Percentiles rank a stretch among this genome's conserved stretches.
Evolutionary conservation across 352 stramenopile genomes (phyloP).

Genomic region (Globisporangium sylvaticum): DNA sequence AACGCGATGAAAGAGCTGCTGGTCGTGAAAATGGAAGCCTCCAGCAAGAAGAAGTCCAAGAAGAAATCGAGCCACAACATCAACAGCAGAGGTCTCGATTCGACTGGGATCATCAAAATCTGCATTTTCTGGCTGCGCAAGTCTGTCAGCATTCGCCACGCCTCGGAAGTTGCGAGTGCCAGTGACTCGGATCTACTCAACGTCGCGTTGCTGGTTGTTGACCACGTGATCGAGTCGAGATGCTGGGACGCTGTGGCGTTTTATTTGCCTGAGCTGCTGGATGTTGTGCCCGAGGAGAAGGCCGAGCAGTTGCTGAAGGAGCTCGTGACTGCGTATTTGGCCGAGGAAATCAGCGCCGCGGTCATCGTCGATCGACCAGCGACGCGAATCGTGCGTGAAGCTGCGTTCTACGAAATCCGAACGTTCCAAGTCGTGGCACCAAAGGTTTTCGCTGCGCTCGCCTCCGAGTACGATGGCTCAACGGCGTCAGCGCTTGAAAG

Average conservation of each 20-base stretch:
- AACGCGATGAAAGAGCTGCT: constrained; percentile 41
- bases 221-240: constrained; percentile 52
- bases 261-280: constrained; percentile 60
- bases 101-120: constrained; percentile 71
- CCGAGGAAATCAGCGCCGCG: constrained; percentile 15
- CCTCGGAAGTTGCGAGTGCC: constrained; percentile 9
- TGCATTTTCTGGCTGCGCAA: constrained; percentile 60
- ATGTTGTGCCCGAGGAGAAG: constrained; percentile 23
- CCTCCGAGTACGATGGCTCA: constrained; percentile 8
- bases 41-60: constrained; percentile 13
- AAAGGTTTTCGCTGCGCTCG: constrained; percentile 29
- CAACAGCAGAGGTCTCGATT: constrained; percentile 21
- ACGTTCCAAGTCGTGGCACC: constrained; percentile 40
- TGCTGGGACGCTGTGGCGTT: constrained; percentile 76
- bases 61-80: background rate
- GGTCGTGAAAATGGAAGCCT: constrained; percentile 8
- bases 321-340: constrained; percentile 33
- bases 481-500: background rate
- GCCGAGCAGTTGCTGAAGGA: constrained; percentile 27
- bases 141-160: constrained; percentile 18
- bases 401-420: constrained; percentile 79
- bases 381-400: constrained; percentile 55
- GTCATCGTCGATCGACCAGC: constrained; percentile 20
- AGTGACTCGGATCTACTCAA: constrained; percentile 21
- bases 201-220: constrained; percentile 41